A percentile compares a stretch with the other conserved stretches of the same genome.
Conservation (phyloP, 140 eudicot genomes). For the Senecio squalidus region DNA sequence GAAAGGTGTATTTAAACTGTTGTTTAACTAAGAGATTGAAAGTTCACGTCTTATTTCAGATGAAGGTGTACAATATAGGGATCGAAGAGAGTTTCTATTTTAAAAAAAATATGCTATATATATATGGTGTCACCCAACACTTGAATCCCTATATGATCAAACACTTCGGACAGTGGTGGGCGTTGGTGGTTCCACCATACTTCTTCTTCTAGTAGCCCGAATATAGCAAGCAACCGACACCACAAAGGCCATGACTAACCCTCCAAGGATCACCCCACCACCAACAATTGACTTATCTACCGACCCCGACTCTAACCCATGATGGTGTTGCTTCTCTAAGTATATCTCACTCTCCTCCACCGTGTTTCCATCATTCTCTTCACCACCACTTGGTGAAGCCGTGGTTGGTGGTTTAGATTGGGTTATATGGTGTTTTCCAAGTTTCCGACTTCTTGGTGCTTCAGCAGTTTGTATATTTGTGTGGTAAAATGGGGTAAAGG, state of each 20-base stretch:
- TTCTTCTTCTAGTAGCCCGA: constrained; percentile 48
- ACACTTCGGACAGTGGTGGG: constrained; percentile 20
- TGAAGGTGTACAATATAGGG: too few species aligned
- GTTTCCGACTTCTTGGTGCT: constrained; percentile 31
- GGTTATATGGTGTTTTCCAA: constrained; percentile 26
- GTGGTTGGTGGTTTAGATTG: constrained; percentile 11
- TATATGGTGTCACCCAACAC: constrained; percentile 4
- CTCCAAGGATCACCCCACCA: constrained; percentile 65
- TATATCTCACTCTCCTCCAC: constrained; percentile 10
- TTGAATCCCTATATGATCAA: neutral
- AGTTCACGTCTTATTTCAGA: too few species aligned
- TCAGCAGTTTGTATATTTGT: constrained; percentile 1
- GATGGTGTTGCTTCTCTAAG: constrained; percentile 25
- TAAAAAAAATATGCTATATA: too few species aligned
- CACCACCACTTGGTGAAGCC: constrained; percentile 11
- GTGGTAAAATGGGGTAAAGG: constrained; percentile 6
- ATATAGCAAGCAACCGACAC: constrained; percentile 52
- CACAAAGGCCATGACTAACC: constrained; percentile 49
- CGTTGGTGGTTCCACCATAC: constrained; percentile 24
- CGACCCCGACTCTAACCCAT: constrained; percentile 16
- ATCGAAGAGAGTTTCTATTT: too few species aligned
- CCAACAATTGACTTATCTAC: constrained; percentile 56
- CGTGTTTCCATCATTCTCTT: constrained; percentile 1
- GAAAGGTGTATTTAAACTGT: too few species aligned
- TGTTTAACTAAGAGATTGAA: too few species aligned